Percentiles rank a stretch among this genome's conserved stretches.
These are phyloP conservation scores for Sporothrix phasma DNA, from an alignment of 2,329 filamentous ascomycete genomes.

Conservation along the genomic window DNA sequence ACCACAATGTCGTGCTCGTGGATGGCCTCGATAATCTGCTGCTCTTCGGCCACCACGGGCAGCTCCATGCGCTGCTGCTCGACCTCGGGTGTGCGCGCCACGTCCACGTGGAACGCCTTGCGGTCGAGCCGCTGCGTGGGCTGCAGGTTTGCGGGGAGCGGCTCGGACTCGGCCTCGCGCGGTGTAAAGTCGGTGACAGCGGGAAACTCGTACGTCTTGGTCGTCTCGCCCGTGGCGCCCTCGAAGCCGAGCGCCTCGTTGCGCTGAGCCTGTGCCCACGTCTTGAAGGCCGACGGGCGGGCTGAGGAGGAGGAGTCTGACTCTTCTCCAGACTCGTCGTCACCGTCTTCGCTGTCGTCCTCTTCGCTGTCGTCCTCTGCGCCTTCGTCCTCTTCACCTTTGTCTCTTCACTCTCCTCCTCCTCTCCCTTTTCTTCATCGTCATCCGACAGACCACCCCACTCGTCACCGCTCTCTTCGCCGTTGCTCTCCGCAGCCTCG, in stretches of 20 bases:
- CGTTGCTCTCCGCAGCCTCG: conserved; percentile 26
- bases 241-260: conserved; percentile 69
- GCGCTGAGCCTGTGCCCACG: conserved; percentile 79
- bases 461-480: conserved; percentile 34
- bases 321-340: conserved; percentile 23
- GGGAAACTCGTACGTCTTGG: conserved; percentile 38
- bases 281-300: conserved; percentile 66
- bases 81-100: conserved; percentile 61
- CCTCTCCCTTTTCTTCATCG: conserved; percentile 19
- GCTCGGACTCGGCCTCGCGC: conserved; percentile 59
- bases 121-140: conserved; percentile 50
- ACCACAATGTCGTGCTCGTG: conserved; percentile 85
- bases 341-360: conserved; percentile 26
- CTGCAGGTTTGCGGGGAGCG: conserved; percentile 56
- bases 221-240: conserved; percentile 27
- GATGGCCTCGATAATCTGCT: conserved; percentile 96
- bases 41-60: conserved; percentile 88
- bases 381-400: conserved; percentile 24
- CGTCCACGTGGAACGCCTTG: conserved; percentile 66
- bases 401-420: conserved; percentile 9
- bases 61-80: conserved; percentile 69
- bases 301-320: not conserved
- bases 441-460: conserved; percentile 54
- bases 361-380: conserved; percentile 18
- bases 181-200: conserved; percentile 54